Base-by-base conservation (phyloP, 2,329 filamentous ascomycete species). In the Claviceps pusilla region DNA sequence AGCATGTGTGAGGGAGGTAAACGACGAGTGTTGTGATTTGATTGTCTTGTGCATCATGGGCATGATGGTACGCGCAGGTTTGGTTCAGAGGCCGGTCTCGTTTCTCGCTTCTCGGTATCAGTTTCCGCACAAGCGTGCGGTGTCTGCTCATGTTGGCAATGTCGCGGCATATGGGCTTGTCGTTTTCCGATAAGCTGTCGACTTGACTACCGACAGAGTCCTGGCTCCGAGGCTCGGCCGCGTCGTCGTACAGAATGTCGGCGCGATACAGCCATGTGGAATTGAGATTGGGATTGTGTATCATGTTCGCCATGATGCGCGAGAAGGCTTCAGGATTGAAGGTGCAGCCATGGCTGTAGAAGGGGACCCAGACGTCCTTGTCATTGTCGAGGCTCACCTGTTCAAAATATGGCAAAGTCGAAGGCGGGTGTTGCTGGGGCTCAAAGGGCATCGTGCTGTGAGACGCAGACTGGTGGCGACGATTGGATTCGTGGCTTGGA, bases 81-180 rank as follows among this genome's bases (percentile, higher is more conserved):
- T 97, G 91, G 55, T 89, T 77, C 58, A 96, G 68, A 1, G 84
- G 76, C 24, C 74, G 72, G 67, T 97, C 91, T 31, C 91, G 72
- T 54, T 83, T 76, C 3, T 83, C 80, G 66, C 95, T 95, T 51
- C 91, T 77, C 3, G 91, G 91, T 49, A 96, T 83, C 61, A 96
- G 72, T 57, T 77, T 84, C 56, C 90, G 78, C 7, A 95, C 78
- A 24, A 95, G 74, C 1, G 81, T 81, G 59, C 84, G 82, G 29
- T 76, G 73, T 37, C 82, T 71, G 31, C 51, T 55, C 52, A 69
- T 64, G 50, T 57, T 59, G 12, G 53, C 49, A 9, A 71, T 59
- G 14, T 58, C 43, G 28, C 58, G 56, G 31, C 46, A 42, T 14
- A 57, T 10, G 7, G 58, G 60, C 33, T 35, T 51, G 19, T 50